Conservation (phyloP, 2,329 filamentous ascomycete genomes). For the Aspergillus novofumigatus region DNA sequence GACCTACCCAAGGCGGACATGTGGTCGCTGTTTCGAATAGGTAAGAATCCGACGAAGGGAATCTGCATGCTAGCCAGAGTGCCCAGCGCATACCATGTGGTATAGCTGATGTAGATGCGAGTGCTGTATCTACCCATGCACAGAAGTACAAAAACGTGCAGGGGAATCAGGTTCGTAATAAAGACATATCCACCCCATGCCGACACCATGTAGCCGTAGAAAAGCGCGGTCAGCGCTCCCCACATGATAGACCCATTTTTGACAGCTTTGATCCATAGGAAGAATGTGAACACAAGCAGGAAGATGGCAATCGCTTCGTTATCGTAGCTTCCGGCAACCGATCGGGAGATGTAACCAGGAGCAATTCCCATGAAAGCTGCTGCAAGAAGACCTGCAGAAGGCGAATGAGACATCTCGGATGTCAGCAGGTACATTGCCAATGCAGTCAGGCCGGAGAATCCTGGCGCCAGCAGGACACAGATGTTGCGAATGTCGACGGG, state of each 20-base stretch:
- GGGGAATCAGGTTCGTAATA: constrained; percentile 93
- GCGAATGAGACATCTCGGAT: constrained; percentile 93
- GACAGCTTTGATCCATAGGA: constrained; percentile 96
- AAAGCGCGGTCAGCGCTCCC: constrained; percentile 89
- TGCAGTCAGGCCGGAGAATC: constrained; percentile 88
- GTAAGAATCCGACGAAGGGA: constrained; percentile 95
- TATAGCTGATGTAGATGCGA: constrained; percentile 92
- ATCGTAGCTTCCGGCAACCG: constrained; percentile 96
- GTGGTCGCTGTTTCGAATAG: constrained; percentile 94
- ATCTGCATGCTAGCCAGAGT: constrained; percentile 99
- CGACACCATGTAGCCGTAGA: constrained; percentile 99
- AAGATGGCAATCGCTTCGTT: constrained; percentile 99
- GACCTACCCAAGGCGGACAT: constrained; percentile 86
- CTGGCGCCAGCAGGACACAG: constrained; percentile 92
- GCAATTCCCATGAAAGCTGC: constrained; percentile 96
- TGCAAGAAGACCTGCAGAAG: constrained; percentile 89
- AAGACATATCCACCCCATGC: constrained; percentile 99
- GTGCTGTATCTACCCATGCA: constrained; percentile 96
- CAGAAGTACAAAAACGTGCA: constrained; percentile 90
- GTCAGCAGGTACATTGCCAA: constrained; percentile 92
- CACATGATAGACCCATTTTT: constrained; percentile 96
- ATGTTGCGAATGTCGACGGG: constrained; percentile 99
- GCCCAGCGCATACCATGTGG: constrained; percentile 94
- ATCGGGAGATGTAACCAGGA: constrained; percentile 95
- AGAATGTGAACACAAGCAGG: constrained; percentile 96